Evolutionary conservation across 2,329 filamentous ascomycete species (phyloP).

Genomic region (Venturia effusa): DNA sequence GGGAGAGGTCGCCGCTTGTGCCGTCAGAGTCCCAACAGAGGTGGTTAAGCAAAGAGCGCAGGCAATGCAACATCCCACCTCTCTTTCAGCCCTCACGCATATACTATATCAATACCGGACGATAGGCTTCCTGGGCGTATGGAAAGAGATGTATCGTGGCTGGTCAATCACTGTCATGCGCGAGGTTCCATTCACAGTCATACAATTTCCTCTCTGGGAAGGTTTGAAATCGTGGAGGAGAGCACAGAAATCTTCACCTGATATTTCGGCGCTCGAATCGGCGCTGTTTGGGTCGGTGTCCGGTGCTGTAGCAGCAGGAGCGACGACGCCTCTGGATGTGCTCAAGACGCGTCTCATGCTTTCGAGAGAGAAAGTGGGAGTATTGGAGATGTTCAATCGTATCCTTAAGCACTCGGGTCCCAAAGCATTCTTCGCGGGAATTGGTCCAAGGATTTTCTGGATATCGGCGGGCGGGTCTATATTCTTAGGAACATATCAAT

Average conservation of each 20-base stretch:
- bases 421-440: constrained; percentile 61
- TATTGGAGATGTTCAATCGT: constrained; percentile 47
- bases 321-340: constrained; percentile 91
- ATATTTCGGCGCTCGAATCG: constrained; percentile 63
- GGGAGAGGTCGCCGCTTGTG: constrained; percentile 86
- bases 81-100: constrained; percentile 53
- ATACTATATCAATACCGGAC: constrained; percentile 43
- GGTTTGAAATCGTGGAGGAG: constrained; percentile 66
- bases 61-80: constrained; percentile 68
- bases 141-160: constrained; percentile 80
- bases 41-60: constrained; percentile 96
- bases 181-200: constrained; percentile 93
- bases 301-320: constrained; percentile 72
- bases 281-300: constrained; percentile 75
- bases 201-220: constrained; percentile 98
- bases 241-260: constrained; percentile 16
- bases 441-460: constrained; percentile 81
- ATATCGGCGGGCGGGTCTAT: constrained; percentile 91
- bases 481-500: constrained; percentile 89
- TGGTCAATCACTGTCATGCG: constrained; percentile 88
- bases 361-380: constrained; percentile 54
- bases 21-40: constrained; percentile 86
- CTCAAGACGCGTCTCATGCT: constrained; percentile 97
- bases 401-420: constrained; percentile 56
- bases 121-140: constrained; percentile 45